phyloP scores from a whole-genome alignment of 139 green algal genomes.

The Chlamydomonas eustigma region DNA sequence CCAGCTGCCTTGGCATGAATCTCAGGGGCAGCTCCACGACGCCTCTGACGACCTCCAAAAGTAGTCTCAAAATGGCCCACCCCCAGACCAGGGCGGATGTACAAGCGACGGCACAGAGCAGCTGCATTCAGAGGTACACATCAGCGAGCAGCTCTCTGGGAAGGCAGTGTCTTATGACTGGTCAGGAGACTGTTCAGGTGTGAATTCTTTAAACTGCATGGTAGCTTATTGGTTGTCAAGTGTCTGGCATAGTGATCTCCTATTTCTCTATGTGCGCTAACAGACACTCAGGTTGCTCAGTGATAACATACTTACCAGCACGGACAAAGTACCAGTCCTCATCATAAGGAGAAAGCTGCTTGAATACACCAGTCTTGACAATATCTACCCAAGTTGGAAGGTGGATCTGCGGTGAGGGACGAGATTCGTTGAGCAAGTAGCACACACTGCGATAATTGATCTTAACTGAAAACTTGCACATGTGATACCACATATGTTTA shows the following conservation, averaged over 20 bases:
- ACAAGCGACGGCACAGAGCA: slow-evolving; percentile 89
- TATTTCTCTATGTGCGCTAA: too few relatives aligned
- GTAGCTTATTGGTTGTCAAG: too few relatives aligned
- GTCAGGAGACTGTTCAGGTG: too few relatives aligned
- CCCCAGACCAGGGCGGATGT: slow-evolving; percentile 86
- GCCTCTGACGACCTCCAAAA: slow-evolving; percentile 79
- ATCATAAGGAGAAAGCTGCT: slow-evolving; percentile 95
- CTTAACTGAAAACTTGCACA: background rate
- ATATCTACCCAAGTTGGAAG: slow-evolving; percentile 94
- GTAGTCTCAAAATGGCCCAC: slow-evolving; percentile 85
- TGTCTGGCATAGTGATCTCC: too few relatives aligned
- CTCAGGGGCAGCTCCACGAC: slow-evolving; percentile 58
- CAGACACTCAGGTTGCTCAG: too few relatives aligned
- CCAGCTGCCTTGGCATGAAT: slow-evolving; percentile 64
- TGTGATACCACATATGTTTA: background rate
- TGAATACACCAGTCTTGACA: slow-evolving; percentile 93
- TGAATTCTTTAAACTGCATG: too few relatives aligned
- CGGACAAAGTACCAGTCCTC: slow-evolving; percentile 99
- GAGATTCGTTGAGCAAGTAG: background rate
- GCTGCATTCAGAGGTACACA: too few relatives aligned
- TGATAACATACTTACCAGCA: slow-evolving; percentile 61
- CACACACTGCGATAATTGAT: too few relatives aligned
- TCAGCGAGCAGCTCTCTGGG: too few relatives aligned
- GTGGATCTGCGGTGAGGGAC: slow-evolving; percentile 82
- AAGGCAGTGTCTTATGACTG: too few relatives aligned